Percentiles rank a stretch among this genome's conserved stretches.
Evolutionary conservation across 768 basidiomycete genomes (phyloP).

Genomic region (Russula emetica): DNA sequence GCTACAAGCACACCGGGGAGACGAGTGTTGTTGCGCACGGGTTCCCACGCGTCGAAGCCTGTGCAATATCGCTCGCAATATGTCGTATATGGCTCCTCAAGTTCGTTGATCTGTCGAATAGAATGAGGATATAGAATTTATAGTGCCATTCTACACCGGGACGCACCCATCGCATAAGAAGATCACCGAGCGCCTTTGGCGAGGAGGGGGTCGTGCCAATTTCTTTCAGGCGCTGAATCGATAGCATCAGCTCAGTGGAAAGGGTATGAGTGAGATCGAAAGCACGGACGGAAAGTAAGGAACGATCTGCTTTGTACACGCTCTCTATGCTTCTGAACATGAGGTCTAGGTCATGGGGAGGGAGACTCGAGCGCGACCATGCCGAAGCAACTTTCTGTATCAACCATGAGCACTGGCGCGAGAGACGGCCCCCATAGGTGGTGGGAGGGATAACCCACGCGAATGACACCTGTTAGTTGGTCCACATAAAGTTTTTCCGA

Average conservation of each 20-base stretch:
- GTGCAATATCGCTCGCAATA: constrained; percentile 68
- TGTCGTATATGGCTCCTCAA: constrained; percentile 78
- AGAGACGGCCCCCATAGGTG: constrained; percentile 7
- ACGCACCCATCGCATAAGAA: constrained; percentile 95
- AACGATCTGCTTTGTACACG: constrained; percentile 88
- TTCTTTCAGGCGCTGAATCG: constrained; percentile 79
- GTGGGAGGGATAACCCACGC: constrained; percentile 50
- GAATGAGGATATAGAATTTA: constrained; percentile 23
- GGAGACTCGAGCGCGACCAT: constrained; percentile 93
- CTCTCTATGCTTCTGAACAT: constrained; percentile 95
- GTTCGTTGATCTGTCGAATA: constrained; percentile 74
- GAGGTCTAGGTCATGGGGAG: constrained; percentile 82
- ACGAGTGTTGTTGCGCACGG: constrained; percentile 70
- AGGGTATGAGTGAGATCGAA: constrained; percentile 4
- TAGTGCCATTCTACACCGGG: constrained; percentile 6
- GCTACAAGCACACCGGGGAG: constrained; percentile 61
- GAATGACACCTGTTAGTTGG: constrained; percentile 81
- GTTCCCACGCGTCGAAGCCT: constrained; percentile 83
- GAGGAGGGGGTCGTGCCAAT: constrained; percentile 90
- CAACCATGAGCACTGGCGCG: background rate
- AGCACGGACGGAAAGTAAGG: constrained; percentile 61
- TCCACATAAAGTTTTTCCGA: constrained; percentile 93
- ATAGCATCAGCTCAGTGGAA: constrained; percentile 19
- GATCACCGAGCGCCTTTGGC: constrained; percentile 89
- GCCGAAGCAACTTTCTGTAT: constrained; percentile 92